Evolutionary conservation across 2,329 filamentous ascomycete genomes (phyloP).

Genomic region (Lizonia empirigonia): DNA sequence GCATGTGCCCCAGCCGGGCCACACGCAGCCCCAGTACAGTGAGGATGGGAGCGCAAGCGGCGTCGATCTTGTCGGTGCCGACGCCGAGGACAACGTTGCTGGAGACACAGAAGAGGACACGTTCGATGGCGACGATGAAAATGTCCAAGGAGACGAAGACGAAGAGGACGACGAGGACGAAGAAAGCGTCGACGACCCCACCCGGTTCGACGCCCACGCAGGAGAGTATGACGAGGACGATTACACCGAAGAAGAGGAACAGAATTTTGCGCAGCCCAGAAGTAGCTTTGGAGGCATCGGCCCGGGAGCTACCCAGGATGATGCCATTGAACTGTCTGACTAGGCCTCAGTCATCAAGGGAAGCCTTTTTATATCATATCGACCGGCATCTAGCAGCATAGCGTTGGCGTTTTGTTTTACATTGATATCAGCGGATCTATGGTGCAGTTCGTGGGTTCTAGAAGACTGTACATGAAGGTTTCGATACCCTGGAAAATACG

Average conservation of each 20-base stretch:
- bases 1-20: slow-evolving; percentile 18
- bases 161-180: slow-evolving; percentile 13
- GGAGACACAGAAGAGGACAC: slow-evolving; percentile 18
- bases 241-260: slow-evolving; percentile 18
- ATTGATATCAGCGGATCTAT: neutral
- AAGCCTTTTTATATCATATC: neutral
- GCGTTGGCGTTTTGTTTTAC: slow-evolving; percentile 9
- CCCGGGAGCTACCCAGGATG: slow-evolving; percentile 38
- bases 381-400: slow-evolving; percentile 4
- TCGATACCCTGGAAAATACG: neutral
- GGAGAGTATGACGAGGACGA: slow-evolving; percentile 20
- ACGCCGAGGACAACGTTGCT: slow-evolving; percentile 16
- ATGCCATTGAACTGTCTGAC: slow-evolving; percentile 45
- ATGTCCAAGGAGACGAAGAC: slow-evolving; percentile 17
- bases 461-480: neutral
- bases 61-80: slow-evolving; percentile 15
- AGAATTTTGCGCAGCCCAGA: slow-evolving; percentile 7
- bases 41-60: slow-evolving; percentile 18
- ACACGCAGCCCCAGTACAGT: slow-evolving; percentile 17
- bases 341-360: slow-evolving; percentile 5
- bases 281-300: slow-evolving; percentile 10
- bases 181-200: slow-evolving; percentile 10
- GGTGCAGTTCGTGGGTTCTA: neutral
- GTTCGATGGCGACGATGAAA: slow-evolving; percentile 19
- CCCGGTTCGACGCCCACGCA: slow-evolving; percentile 7